Evolutionary conservation across 1,284 basidiomycete species (phyloP), one percentile per base, ranked within the genome.

Genomic region (Mycena citricolor): DNA sequence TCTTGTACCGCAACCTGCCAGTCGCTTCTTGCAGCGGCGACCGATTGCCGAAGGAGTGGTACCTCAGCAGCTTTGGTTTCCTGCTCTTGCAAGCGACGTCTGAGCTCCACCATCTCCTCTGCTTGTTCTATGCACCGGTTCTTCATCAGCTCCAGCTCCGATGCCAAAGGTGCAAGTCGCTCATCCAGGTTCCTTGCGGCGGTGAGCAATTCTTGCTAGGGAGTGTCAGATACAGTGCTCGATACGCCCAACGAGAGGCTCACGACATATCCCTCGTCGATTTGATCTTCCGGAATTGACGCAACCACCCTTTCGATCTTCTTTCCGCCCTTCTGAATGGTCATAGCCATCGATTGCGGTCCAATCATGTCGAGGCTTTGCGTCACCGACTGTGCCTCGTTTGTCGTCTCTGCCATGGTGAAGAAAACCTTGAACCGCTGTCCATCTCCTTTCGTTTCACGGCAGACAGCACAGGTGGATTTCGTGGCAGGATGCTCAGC

Each of bases 141-240:
- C 13, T 49, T 52, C 4, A 40, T 40, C 3, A 41, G 22, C 12
- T 49, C 43, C 24, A 52, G 33, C 16, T 52, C 47, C 5, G 44
- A 5, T 33, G 49, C 48, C 10, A 49, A 32, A 4, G 51, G 51
- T 13, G 26, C 28, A 13, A 52, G 36, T 5, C 51, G 46, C 24
- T 52, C 47, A 29, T 52, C 51, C 20, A 52, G 31, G 22, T 52
- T 44, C 14, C 41, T 49, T 11, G 51, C 47, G 5, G 51, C 51
- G 11, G 39, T 44, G 8, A 52, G 40, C 22, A 52, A 25, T 25
- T 52, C 47, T 5, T 32, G 42, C 51, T 52, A 32, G 17, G 12
- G n/a, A n/a, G n/a, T n/a, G n/a, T n/a, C n/a, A n/a, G n/a, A n/a
- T n/a, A n/a, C n/a, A n/a, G n/a, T n/a, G n/a, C n/a, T n/a, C n/a